These are phyloP conservation scores for Xeromyces bisporus DNA, from an alignment of 495 filamentous ascomycete genomes.

Conservation along the genomic window DNA sequence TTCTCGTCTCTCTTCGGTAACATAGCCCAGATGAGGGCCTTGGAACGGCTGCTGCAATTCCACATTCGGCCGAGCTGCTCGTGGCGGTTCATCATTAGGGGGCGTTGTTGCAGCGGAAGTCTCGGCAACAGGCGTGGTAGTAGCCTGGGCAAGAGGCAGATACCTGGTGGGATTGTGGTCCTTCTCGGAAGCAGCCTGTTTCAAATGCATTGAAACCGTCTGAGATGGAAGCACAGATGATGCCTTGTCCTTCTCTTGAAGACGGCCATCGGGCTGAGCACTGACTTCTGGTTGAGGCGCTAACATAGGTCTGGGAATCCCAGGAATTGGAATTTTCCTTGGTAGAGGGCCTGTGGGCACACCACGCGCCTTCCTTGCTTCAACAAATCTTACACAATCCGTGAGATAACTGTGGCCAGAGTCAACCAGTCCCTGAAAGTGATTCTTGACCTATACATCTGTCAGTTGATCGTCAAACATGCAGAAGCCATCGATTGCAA, in stretches of 20 bases:
- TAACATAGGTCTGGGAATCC: conserved; percentile 40
- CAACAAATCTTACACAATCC: conserved; percentile 48
- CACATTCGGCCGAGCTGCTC: conserved; percentile 15
- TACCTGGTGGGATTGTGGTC: conserved; percentile 23
- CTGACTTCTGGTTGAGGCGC: conserved; percentile 39
- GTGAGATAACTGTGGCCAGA: conserved; percentile 51
- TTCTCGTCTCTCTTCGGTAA: conserved; percentile 29
- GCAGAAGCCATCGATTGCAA: too few species aligned
- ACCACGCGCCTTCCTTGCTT: conserved; percentile 48
- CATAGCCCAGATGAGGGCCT: conserved; percentile 28
- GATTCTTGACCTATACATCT: conserved; percentile 67
- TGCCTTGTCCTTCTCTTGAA: conserved; percentile 27
- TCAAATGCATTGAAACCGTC: conserved; percentile 14
- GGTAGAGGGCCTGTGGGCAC: conserved; percentile 56
- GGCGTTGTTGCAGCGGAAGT: conserved; percentile 11
- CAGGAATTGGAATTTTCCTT: too few species aligned
- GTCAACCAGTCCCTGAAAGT: conserved; percentile 64
- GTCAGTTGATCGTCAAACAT: too few species aligned
- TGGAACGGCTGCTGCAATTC: conserved; percentile 13
- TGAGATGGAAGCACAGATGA: conserved; percentile 17
- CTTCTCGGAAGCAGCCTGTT: conserved; percentile 16
- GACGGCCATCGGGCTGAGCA: conserved; percentile 36
- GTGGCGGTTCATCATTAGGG: conserved; percentile 16
- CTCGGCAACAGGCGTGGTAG: conserved; percentile 17
- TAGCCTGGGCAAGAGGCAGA: conserved; percentile 29